Percentiles rank a stretch among this genome's conserved stretches.
These are phyloP conservation scores for Apiospora koreana DNA, from an alignment of 2,329 filamentous ascomycete genomes.

Conservation along the genomic window DNA sequence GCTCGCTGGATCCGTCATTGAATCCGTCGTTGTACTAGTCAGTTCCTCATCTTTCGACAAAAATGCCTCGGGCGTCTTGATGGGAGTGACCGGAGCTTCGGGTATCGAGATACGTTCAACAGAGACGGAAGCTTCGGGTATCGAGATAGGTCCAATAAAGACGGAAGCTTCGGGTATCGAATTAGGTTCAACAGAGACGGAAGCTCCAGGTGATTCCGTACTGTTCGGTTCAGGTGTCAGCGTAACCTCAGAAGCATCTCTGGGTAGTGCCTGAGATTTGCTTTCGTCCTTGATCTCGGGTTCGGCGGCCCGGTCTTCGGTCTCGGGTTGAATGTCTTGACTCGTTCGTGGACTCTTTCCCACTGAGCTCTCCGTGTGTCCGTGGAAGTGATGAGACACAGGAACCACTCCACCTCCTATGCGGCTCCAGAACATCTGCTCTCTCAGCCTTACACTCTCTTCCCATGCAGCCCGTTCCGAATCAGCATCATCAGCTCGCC, in stretches of 20 bases:
- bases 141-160: no score
- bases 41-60: conserved; percentile 9
- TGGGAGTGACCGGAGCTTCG: not conserved
- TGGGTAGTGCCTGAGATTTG: not conserved
- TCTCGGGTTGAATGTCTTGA: conserved; percentile 27
- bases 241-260: conserved; percentile 4
- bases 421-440: conserved; percentile 96
- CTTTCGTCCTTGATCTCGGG: not conserved
- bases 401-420: conserved; percentile 91
- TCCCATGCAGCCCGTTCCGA: conserved; percentile 92
- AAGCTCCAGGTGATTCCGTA: not conserved
- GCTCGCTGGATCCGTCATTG: not conserved
- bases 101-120: no score
- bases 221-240: not conserved
- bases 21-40: not conserved
- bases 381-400: conserved; percentile 35
- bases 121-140: no score
- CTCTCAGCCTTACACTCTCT: conserved; percentile 83
- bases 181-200: not conserved
- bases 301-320: not conserved
- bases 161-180: not conserved
- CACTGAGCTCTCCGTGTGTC: conserved; percentile 21
- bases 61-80: not conserved
- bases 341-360: conserved; percentile 37
- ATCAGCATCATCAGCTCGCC: conserved; percentile 79